Conservation (phyloP, 2,329 filamentous ascomycete species). For the Dendryphion nanum region DNA sequence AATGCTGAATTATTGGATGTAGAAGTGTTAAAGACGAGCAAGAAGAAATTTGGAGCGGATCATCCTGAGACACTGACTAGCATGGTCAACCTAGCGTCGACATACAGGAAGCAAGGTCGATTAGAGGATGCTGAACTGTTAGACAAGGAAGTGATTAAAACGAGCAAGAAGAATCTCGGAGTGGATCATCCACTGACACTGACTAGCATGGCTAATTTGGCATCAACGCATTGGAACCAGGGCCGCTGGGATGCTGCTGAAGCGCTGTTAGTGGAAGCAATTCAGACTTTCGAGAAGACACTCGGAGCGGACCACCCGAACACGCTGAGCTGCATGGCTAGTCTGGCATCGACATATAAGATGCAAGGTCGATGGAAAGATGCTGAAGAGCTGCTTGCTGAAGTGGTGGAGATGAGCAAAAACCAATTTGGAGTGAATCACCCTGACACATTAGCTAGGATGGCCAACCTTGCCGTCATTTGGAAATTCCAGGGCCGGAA, state of each 20-base stretch:
- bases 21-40: not conserved
- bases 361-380: not conserved
- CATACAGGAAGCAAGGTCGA: not conserved
- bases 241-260: not conserved
- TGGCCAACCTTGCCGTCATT: not conserved
- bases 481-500: not conserved
- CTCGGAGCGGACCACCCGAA: not conserved
- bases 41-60: not conserved
- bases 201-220: not conserved
- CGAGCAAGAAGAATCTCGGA: not conserved
- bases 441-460: not conserved
- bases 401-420: not conserved
- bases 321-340: not conserved
- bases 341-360: not conserved
- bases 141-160: not conserved
- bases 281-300: not conserved
- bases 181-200: not conserved
- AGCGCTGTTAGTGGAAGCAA: not conserved
- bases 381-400: not conserved
- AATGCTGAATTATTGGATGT: not conserved
- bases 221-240: not conserved
- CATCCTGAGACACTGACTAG: not conserved
- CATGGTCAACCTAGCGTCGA: not conserved
- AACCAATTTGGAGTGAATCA: not conserved
- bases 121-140: not conserved